Evolutionary conservation across 345 rosid species (phyloP), one percentile per base, ranked within the genome.

Genomic region (Eucalyptus dawsonii): DNA sequence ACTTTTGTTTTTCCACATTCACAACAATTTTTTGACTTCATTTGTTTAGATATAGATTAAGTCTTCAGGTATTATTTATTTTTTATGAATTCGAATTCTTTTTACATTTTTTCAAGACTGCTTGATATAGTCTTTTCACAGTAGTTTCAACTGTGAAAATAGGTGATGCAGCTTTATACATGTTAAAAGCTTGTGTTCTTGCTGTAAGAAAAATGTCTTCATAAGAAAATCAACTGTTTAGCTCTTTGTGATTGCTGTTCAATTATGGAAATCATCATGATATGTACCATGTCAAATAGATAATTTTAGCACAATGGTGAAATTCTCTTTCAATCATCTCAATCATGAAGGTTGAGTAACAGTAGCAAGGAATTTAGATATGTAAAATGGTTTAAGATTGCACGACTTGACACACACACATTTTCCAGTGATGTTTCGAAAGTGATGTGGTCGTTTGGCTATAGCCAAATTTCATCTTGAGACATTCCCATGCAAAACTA

Each of bases 361-460:
- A 67, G 42, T 3, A 67, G 9, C 24, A 4, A 17, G 81, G 42
- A 72, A 34, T 34, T 69, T 69, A 17, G 17, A 9, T 10, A 10
- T 31, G 44, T 3, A 72, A 34, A 34, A 34, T 37, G 81, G 44
- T 69, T 34, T 9, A 34, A 69, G 6, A 65, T 65, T 65, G 76
- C 19, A 0, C 3, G 0, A n/a, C 37, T n/a, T n/a, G 0, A 14
- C 31, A 27, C 31, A 27, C 67, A 27, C 15, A 27, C 2, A 60
- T 14, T 65, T 65, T 65, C 0, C 3, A 12, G 5, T 29, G 37
- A 29, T 65, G 34, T 13, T 65, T 65, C 1, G 0, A 14, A 65
- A 65, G 17, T 29, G 19, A 65, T n/a, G 37, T 14, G 37, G 19
- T 7, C 10, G 3, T n/a, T 0, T 65, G 72, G 37, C 10, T 14